Percentiles rank a stretch among this genome's conserved stretches.
Evolutionary conservation across 2,329 filamentous ascomycete species (phyloP).

Genomic region (Calonectria pseudoreteaudii): DNA sequence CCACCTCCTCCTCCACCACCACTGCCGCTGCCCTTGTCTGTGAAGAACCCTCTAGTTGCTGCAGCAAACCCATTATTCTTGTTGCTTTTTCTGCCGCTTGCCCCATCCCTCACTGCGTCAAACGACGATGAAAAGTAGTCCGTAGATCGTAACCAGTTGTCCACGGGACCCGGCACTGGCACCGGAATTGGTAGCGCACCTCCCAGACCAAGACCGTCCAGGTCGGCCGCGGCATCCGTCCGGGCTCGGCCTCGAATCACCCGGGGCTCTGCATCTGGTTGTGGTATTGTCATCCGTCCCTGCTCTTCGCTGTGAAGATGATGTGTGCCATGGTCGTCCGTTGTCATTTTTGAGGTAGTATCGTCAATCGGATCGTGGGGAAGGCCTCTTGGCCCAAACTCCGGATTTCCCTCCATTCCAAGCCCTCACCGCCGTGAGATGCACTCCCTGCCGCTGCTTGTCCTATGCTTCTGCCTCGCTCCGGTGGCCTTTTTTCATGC

Average conservation of each 20-base stretch:
- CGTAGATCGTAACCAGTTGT: constrained; percentile 19
- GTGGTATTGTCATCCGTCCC: neutral
- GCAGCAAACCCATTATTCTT: neutral
- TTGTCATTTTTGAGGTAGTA: constrained; percentile 5
- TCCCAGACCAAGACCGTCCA: neutral
- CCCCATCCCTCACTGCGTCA: neutral
- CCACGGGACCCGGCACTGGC: constrained; percentile 17
- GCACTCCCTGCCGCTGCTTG: constrained; percentile 16
- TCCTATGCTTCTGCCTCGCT: neutral
- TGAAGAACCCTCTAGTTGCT: neutral
- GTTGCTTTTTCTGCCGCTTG: neutral
- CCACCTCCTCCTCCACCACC: neutral
- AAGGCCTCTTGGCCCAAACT: constrained; percentile 26
- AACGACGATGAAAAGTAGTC: constrained; percentile 21
- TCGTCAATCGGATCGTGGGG: constrained; percentile 5
- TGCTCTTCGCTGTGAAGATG: neutral
- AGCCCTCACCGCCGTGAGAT: constrained; percentile 16
- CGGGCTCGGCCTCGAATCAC: constrained; percentile 16
- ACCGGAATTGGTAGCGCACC: constrained; percentile 21
- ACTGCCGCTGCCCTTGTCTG: neutral
- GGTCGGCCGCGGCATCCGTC: constrained; percentile 15
- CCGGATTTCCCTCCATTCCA: constrained; percentile 45
- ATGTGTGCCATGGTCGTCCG: neutral
- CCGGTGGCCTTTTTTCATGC: neutral
- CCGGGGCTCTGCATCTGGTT: constrained; percentile 1